These are phyloP conservation scores for Leccinum idahoense DNA, from an alignment of 1,284 basidiomycete genomes.

Conservation along the genomic window DNA sequence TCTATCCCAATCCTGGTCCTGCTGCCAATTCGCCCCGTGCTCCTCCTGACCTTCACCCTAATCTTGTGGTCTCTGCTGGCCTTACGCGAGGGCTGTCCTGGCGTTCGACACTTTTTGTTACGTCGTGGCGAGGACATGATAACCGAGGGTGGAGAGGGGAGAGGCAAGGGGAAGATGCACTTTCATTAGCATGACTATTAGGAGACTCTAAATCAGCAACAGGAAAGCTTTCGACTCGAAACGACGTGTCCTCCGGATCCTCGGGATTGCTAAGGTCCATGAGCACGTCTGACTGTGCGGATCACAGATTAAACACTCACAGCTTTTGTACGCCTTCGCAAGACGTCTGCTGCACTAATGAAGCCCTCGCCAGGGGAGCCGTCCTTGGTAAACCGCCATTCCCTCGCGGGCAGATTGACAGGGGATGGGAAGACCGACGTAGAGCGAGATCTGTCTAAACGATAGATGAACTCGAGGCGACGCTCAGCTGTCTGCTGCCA, in stretches of 20 bases:
- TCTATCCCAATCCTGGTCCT: not conserved
- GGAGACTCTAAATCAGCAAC: conserved; percentile 67
- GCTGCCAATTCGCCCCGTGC: not conserved
- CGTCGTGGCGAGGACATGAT: conserved; percentile 1
- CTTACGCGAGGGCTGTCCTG: conserved; percentile 18
- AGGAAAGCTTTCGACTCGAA: conserved; percentile 56
- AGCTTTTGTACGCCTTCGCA: conserved; percentile 55
- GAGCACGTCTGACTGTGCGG: not conserved
- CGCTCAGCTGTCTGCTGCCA: conserved; percentile 22
- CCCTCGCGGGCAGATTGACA: conserved; percentile 12
- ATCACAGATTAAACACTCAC: conserved; percentile 37
- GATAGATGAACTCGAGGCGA: conserved; percentile 28
- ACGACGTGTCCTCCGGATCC: conserved; percentile 53
- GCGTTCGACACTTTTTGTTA: conserved; percentile 31
- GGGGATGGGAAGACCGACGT: conserved; percentile 26
- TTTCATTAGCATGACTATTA: conserved; percentile 55
- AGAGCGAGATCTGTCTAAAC: conserved; percentile 31
- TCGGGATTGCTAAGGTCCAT: conserved; percentile 57
- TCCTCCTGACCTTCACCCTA: not conserved
- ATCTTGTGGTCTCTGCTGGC: not conserved
- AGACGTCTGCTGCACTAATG: conserved; percentile 57
- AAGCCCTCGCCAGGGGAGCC: conserved; percentile 47
- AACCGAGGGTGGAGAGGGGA: not conserved
- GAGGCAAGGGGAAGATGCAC: conserved; percentile 24
- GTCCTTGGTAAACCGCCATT: conserved; percentile 49